These are phyloP conservation scores for Ceratocystis lukuohia DNA, from an alignment of 2,329 filamentous ascomycete species.

Conservation along the genomic window DNA sequence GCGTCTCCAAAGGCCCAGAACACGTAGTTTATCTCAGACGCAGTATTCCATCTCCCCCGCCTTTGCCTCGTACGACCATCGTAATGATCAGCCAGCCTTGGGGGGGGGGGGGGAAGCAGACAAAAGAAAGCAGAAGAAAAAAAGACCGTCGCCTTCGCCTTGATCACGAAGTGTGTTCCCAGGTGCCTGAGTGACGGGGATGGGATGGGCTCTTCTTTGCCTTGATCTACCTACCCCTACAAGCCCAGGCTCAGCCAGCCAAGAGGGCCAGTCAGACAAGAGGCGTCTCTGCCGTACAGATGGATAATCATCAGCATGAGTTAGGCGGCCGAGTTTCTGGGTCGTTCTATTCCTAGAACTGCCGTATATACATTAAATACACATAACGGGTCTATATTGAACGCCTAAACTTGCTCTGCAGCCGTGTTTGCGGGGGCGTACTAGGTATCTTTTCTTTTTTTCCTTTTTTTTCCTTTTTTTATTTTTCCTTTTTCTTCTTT, in stretches of 20 bases:
- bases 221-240: background rate
- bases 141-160: background rate
- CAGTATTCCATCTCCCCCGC: background rate
- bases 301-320: background rate
- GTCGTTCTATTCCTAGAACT: background rate
- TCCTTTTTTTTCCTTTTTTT: too few species aligned
- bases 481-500: too few species aligned
- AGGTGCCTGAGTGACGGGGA: background rate
- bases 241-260: background rate
- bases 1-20: background rate
- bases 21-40: background rate
- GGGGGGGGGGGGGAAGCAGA: too few species aligned
- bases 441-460: too few species aligned
- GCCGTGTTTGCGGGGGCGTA: too few species aligned
- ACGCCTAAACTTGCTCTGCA: too few species aligned
- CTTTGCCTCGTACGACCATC: slow-evolving; percentile 1
- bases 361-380: background rate
- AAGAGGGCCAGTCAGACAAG: background rate
- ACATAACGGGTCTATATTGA: background rate
- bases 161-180: background rate
- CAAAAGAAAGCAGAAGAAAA: background rate
- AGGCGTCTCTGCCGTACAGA: background rate
- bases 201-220: background rate
- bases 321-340: background rate
- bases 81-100: background rate